Evolutionary conservation across 306 rosid species (phyloP).

Genomic region (Rosa rugosa): DNA sequence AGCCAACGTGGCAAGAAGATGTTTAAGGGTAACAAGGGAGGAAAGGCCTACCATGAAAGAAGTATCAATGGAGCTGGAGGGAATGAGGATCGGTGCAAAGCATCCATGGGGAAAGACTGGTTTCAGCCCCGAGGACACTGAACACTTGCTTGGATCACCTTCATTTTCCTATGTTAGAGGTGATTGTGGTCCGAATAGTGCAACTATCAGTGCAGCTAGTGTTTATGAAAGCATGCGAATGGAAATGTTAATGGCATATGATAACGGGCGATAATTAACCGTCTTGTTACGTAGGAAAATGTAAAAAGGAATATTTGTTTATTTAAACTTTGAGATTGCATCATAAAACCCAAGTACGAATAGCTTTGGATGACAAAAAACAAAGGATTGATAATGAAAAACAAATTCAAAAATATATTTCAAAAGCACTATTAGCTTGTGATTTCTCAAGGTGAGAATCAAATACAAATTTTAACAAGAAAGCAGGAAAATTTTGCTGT

Average conservation of each 20-base stretch:
- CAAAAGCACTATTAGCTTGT: background rate
- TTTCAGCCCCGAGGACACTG: background rate
- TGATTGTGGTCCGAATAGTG: background rate
- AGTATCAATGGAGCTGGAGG: conserved; percentile 24
- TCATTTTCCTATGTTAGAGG: background rate
- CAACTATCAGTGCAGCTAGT: background rate
- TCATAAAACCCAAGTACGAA: background rate
- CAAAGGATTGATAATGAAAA: background rate
- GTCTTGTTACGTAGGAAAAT: background rate
- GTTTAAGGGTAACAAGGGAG: conserved; percentile 19
- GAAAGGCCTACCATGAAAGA: conserved; percentile 20
- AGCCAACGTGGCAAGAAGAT: conserved; percentile 14
- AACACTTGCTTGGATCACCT: conserved; percentile 5
- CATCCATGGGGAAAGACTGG: background rate
- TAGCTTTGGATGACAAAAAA: background rate
- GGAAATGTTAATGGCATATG: conserved; percentile 14
- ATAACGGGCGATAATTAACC: background rate
- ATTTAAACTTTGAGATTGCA: background rate
- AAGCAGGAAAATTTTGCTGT: background rate
- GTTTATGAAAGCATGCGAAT: conserved; percentile 18
- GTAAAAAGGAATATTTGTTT: background rate
- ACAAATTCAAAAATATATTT: background rate
- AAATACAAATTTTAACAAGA: background rate
- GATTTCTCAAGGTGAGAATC: background rate
- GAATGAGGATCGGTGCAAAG: background rate